phyloP scores from a whole-genome alignment of 495 filamentous ascomycete species.

The Aspergillus heteromorphus region DNA sequence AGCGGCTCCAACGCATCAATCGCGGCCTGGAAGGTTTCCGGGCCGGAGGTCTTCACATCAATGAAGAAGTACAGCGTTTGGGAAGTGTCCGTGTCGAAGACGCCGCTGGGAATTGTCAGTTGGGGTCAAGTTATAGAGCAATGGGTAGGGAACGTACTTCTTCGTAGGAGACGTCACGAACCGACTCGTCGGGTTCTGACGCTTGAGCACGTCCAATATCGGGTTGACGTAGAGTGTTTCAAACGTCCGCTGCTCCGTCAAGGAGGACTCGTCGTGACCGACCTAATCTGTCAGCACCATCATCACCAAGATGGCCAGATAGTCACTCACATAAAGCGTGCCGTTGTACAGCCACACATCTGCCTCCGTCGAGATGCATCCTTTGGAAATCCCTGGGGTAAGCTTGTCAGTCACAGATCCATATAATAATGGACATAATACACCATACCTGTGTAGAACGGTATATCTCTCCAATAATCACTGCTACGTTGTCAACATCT shows the following conservation, averaged over 20 bases:
- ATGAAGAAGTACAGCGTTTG: conserved; percentile 67
- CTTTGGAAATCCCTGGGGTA: conserved; percentile 41
- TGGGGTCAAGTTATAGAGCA: neutral
- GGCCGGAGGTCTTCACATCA: conserved; percentile 60
- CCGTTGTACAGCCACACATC: conserved; percentile 80
- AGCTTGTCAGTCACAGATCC: neutral
- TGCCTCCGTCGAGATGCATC: conserved; percentile 71
- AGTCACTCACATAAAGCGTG: conserved; percentile 47
- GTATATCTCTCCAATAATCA: conserved; percentile 45
- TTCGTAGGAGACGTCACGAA: conserved; percentile 35
- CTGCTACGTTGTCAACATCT: conserved; percentile 16
- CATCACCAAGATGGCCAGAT: neutral
- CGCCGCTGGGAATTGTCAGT: conserved; percentile 23
- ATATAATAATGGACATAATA: neutral
- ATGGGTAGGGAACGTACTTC: conserved; percentile 22
- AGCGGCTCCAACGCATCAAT: conserved; percentile 60
- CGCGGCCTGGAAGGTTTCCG: conserved; percentile 50
- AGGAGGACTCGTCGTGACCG: conserved; percentile 49
- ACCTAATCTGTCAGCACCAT: conserved; percentile 27
- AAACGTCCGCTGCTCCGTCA: conserved; percentile 48
- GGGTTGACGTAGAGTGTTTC: conserved; percentile 54
- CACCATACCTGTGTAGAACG: conserved; percentile 43
- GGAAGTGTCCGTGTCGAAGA: conserved; percentile 44
- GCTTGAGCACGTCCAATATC: conserved; percentile 46
- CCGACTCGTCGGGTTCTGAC: conserved; percentile 39